These are phyloP conservation scores for Globisporangium okanoganense DNA, from an alignment of 352 stramenopile species.

Conservation along the genomic window DNA sequence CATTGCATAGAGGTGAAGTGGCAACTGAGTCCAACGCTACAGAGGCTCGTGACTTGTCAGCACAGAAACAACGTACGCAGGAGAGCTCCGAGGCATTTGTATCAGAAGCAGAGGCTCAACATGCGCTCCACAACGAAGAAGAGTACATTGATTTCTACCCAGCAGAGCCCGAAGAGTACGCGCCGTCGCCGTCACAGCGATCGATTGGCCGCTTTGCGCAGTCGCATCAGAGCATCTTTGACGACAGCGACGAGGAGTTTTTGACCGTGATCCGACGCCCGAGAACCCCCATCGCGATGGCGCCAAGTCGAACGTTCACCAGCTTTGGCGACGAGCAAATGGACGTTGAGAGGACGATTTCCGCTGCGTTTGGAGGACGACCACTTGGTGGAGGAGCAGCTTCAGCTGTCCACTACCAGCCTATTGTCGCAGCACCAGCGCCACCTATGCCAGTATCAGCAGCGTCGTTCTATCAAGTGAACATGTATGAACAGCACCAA, in stretches of 20 bases:
- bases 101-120: not conserved
- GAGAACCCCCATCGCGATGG: not conserved
- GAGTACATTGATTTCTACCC: not conserved
- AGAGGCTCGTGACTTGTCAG: not conserved
- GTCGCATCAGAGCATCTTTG: constrained; percentile 8
- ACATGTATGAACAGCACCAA: constrained; percentile 10
- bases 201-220: constrained; percentile 8
- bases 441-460: not conserved
- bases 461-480: constrained; percentile 3
- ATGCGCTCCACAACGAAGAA: not conserved
- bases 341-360: constrained; percentile 17
- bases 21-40: not conserved
- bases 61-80: not conserved
- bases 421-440: not conserved
- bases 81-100: not conserved
- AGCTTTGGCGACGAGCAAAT: constrained; percentile 11
- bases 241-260: constrained; percentile 21
- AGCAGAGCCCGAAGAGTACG: not conserved
- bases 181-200: not conserved
- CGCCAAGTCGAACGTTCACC: not conserved
- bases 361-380: constrained; percentile 16
- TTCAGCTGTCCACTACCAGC: constrained; percentile 1
- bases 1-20: not conserved
- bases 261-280: constrained; percentile 11
- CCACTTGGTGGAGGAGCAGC: not conserved